Conservation (phyloP, 192 early-diverging fungal genomes). For the Coemansia sp. region DNA sequence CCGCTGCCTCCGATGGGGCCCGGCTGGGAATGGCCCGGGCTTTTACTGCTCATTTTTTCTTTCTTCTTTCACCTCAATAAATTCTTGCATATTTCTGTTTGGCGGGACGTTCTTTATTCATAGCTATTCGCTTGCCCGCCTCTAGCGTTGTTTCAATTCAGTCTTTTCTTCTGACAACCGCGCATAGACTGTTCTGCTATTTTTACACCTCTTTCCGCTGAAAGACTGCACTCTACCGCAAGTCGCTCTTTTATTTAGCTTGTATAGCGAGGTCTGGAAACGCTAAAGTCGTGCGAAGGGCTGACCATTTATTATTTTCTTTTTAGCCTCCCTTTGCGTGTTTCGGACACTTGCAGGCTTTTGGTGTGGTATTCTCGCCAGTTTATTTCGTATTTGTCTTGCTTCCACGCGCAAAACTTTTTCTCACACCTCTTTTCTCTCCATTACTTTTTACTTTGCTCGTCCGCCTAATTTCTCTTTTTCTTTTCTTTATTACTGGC, state of each 20-base stretch:
- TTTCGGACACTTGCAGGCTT: slow-evolving; percentile 8
- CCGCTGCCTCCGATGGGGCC: neutral
- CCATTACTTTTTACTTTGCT: slow-evolving; percentile 10
- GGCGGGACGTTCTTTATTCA: neutral
- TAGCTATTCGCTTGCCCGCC: neutral
- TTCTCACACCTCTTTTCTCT: slow-evolving; percentile 10
- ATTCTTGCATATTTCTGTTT: neutral
- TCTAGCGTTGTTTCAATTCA: neutral
- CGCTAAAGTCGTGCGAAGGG: neutral
- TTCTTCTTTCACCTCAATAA: neutral
- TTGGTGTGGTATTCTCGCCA: slow-evolving; percentile 3
- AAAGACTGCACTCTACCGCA: no score
- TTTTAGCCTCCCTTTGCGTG: neutral
- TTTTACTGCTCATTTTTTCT: slow-evolving; percentile 1
- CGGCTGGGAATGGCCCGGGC: neutral
- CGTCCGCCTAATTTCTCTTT: slow-evolving; percentile 6
- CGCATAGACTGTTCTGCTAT: neutral
- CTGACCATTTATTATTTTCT: neutral
- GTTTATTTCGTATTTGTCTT: slow-evolving; percentile 1
- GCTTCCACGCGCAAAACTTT: slow-evolving; percentile 13
- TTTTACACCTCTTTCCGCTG: neutral
- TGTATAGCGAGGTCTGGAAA: neutral
- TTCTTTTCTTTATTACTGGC: slow-evolving; percentile 19
- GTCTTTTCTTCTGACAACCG: neutral
- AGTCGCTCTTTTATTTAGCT: neutral